Percentiles rank a stretch among this genome's conserved stretches.
Evolutionary conservation across 345 rosid species (phyloP).

Genomic region (Cochlearia excelsa): DNA sequence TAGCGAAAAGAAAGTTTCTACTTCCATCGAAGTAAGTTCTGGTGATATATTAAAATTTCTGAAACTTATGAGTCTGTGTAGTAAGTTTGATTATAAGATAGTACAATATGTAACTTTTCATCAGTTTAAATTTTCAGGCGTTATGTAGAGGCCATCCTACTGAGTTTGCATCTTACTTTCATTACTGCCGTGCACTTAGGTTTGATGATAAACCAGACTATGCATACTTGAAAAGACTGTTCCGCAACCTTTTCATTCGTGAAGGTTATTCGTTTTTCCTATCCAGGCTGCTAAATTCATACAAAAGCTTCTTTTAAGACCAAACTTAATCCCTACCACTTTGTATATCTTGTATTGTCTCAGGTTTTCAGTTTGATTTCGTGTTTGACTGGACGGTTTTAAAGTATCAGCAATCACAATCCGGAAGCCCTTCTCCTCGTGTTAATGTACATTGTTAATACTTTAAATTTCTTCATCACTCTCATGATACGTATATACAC

Average conservation of each 20-base stretch:
- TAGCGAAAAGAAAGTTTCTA: conserved; percentile 94
- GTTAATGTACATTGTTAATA: conserved; percentile 30
- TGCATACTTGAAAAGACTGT: conserved; percentile 86
- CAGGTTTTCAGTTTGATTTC: conserved; percentile 96
- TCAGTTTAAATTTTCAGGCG: conserved; percentile 48
- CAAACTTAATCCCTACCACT: conserved; percentile 2
- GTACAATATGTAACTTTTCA: conserved; percentile 18
- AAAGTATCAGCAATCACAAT: conserved; percentile 89
- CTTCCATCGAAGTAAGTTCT: conserved; percentile 55
- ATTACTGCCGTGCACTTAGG: conserved; percentile 86
- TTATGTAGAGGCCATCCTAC: conserved; percentile 90
- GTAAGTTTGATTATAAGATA: conserved; percentile 7
- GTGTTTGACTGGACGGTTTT: conserved; percentile 95
- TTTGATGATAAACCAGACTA: conserved; percentile 97
- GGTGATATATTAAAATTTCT: background rate
- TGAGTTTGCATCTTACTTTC: conserved; percentile 95
- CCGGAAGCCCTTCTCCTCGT: conserved; percentile 65
- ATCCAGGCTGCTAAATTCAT: conserved; percentile 3
- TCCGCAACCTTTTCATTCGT: conserved; percentile 92
- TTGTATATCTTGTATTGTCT: conserved; percentile 12
- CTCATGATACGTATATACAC: background rate
- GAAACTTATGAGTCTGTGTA: background rate
- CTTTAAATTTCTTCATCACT: background rate
- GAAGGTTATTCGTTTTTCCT: conserved; percentile 50
- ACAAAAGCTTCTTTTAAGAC: conserved; percentile 8